phyloP scores from a whole-genome alignment of 495 filamentous ascomycete genomes.

The Delitschia confertaspora region DNA sequence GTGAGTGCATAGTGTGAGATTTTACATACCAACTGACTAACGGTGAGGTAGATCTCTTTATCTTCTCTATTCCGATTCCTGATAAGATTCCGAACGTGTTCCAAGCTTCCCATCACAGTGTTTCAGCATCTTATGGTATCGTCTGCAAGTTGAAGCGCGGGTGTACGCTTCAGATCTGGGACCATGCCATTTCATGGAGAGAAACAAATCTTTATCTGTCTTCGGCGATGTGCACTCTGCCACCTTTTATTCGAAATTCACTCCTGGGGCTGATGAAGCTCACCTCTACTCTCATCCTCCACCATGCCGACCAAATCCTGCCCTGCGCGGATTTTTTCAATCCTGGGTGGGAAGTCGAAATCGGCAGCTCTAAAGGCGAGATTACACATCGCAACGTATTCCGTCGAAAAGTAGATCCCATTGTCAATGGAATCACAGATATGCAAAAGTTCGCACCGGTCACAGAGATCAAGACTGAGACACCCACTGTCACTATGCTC shows the following conservation, averaged over 20 bases:
- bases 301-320: slow-evolving; percentile 56
- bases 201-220: slow-evolving; percentile 54
- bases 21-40: background rate
- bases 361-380: slow-evolving; percentile 50
- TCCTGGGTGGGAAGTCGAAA: slow-evolving; percentile 58
- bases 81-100: slow-evolving; percentile 56
- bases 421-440: slow-evolving; percentile 59
- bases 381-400: slow-evolving; percentile 53
- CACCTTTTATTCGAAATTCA: slow-evolving; percentile 49
- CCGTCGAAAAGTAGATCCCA: slow-evolving; percentile 55
- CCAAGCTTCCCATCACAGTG: slow-evolving; percentile 58
- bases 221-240: slow-evolving; percentile 50
- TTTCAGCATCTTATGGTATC: slow-evolving; percentile 55
- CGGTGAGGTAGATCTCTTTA: slow-evolving; percentile 43
- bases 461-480: slow-evolving; percentile 47
- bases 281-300: slow-evolving; percentile 50
- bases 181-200: slow-evolving; percentile 58
- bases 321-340: slow-evolving; percentile 61
- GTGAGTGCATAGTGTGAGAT: slow-evolving; percentile 23
- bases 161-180: slow-evolving; percentile 58
- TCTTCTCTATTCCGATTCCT: slow-evolving; percentile 58
- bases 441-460: slow-evolving; percentile 56
- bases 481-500: slow-evolving; percentile 56
- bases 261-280: slow-evolving; percentile 51
- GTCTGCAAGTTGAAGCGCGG: slow-evolving; percentile 57